Evolutionary conservation across 2,329 filamentous ascomycete genomes (phyloP), one percentile per base, ranked within the genome.

Genomic region (Geosmithia flava): DNA sequence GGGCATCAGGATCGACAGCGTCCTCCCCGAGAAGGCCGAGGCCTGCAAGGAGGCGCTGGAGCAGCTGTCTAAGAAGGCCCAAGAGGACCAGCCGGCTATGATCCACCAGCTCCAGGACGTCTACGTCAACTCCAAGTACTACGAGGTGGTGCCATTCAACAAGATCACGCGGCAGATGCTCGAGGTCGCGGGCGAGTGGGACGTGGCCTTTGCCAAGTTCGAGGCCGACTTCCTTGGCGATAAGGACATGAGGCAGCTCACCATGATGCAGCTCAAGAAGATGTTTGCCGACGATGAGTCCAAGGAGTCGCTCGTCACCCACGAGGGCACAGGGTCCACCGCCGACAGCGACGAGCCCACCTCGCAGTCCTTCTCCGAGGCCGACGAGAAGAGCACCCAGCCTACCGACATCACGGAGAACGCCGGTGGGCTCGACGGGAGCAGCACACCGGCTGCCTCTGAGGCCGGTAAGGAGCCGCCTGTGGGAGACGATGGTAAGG

Each of bases 71-170:
- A 86, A 83, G 58, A 87, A 83, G 54, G 87, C 87, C 0, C 85
- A 89, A 51, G 88, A 95, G 39, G 91, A 98, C 53, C 85, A 95
- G 56, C 69, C 76, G 4, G 72, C 76, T 48, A 71, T 97, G 47
- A 73, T 89, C 46, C 78, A 78, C 47, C 86, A 87, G 52, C 72
- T 98, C 10, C 89, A 96, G 62, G 82, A 90, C 33, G 87, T 87
- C 52, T 98, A 98, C 60, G 89, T 93, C 68, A 83, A 83, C 53
- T 95, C 90, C 2, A 90, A 88, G 59, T 97, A 97, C 61, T 98
- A 95, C 69, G 93, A 98, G 64, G 83, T 96, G 48, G 90, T 97
- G 46, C 93, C 94, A 0, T 76, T 98, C 53, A 98, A 97, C 56
- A 77, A 84, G 49, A 85, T 91, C 7, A 79, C 96, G 46, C 82